Percentiles rank a stretch among this genome's conserved stretches.
phyloP scores from a whole-genome alignment of 306 rosid genomes.

The Sicyos baderoa region DNA sequence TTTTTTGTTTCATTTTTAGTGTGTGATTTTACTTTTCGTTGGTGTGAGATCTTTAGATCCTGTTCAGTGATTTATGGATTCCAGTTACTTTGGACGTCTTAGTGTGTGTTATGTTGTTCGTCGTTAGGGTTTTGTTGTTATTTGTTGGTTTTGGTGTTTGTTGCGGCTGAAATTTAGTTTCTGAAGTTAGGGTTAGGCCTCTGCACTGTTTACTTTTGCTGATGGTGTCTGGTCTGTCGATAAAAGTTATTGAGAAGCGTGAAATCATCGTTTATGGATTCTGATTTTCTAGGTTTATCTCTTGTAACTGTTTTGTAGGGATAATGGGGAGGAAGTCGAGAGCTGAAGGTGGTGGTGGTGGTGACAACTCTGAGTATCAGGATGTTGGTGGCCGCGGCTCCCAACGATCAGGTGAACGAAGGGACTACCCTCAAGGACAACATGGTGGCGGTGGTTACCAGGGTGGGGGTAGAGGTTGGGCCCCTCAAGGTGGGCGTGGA shows the following conservation, averaged over 20 bases:
- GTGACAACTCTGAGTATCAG: slow-evolving; percentile 56
- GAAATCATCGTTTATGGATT: not conserved
- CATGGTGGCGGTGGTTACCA: slow-evolving; percentile 49
- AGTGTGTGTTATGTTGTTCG: not conserved
- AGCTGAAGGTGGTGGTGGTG: slow-evolving; percentile 52
- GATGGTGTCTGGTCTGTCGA: not conserved
- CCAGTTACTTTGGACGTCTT: not conserved
- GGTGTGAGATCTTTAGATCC: slow-evolving; percentile 12
- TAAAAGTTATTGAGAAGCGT: not conserved
- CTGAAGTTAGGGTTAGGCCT: not conserved
- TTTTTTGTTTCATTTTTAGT: not conserved
- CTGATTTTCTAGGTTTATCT: not conserved
- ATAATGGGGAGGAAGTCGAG: slow-evolving; percentile 71
- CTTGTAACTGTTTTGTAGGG: slow-evolving; percentile 23
- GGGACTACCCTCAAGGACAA: slow-evolving; percentile 37
- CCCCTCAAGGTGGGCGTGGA: slow-evolving; percentile 57
- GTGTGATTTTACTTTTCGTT: not conserved
- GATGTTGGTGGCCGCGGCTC: slow-evolving; percentile 36
- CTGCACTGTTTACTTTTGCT: not conserved
- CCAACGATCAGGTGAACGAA: slow-evolving; percentile 49
- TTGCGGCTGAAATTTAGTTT: not conserved
- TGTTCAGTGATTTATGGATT: not conserved
- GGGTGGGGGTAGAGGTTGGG: slow-evolving; percentile 69
- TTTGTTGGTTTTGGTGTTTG: slow-evolving; percentile 3
- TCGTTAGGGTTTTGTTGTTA: slow-evolving; percentile 11